These are phyloP conservation scores for Trifolium subterraneum DNA, from an alignment of 306 rosid species.

Conservation along the genomic window DNA sequence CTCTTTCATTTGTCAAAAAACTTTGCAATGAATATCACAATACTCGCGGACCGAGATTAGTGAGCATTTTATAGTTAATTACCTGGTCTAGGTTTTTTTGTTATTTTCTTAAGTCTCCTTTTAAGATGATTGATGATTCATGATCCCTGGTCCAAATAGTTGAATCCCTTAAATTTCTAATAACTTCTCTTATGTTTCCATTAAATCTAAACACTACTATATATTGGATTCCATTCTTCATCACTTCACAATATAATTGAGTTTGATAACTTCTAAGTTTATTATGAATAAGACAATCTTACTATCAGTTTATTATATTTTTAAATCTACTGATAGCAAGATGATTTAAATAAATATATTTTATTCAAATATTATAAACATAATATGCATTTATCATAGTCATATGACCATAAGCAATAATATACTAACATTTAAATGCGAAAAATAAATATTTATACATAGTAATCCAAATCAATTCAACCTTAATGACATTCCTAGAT, in stretches of 20 bases:
- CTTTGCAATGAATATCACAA: background rate
- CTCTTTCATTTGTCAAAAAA: background rate
- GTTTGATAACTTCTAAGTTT: background rate
- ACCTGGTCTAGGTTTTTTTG: background rate
- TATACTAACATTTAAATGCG: constrained; percentile 51
- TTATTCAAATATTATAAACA: constrained; percentile 2
- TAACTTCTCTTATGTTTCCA: background rate
- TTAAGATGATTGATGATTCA: background rate
- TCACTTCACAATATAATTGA: background rate
- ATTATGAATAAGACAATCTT: background rate
- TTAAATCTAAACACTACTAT: background rate
- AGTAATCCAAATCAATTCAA: constrained; percentile 23
- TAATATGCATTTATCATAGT: constrained; percentile 1
- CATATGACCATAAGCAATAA: background rate
- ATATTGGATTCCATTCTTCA: background rate
- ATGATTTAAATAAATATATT: background rate
- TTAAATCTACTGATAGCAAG: background rate
- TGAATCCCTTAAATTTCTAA: background rate
- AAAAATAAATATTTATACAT: background rate
- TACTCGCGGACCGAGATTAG: background rate
- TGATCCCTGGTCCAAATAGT: background rate
- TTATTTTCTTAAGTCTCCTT: background rate
- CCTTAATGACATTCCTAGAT: background rate
- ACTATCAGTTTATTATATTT: background rate
- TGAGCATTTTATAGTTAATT: background rate